Conservation (phyloP, 2,329 filamentous ascomycete genomes). For the Plectosphaerella plurivora region DNA sequence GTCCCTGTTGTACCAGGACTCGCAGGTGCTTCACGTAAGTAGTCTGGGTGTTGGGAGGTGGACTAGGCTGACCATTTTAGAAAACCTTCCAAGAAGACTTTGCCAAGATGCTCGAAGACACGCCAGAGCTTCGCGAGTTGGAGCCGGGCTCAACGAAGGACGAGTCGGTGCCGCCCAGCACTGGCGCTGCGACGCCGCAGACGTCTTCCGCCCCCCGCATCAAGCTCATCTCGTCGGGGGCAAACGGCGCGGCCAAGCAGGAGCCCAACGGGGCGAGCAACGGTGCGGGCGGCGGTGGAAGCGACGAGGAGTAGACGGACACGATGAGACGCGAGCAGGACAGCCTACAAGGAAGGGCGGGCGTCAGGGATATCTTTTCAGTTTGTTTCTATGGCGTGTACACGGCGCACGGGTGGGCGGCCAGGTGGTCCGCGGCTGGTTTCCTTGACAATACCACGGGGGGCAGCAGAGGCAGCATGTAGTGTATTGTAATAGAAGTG, state of each 20-base stretch:
- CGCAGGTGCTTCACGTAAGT: constrained; percentile 82
- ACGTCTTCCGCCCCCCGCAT: constrained; percentile 56
- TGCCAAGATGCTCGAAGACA: constrained; percentile 47
- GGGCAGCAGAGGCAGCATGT: constrained; percentile 13
- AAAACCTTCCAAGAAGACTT: constrained; percentile 43
- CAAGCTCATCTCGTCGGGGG: constrained; percentile 55
- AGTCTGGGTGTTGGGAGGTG: not conserved
- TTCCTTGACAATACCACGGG: constrained; percentile 18
- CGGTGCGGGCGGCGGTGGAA: constrained; percentile 29
- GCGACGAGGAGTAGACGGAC: constrained; percentile 44
- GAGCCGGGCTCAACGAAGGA: constrained; percentile 42
- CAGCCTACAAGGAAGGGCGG: not conserved
- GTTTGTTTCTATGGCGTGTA: not conserved
- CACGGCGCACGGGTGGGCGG: not conserved
- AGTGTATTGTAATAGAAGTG: constrained; percentile 39
- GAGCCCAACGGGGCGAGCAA: constrained; percentile 24
- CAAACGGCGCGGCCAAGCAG: constrained; percentile 21
- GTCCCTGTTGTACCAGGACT: constrained; percentile 87
- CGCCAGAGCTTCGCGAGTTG: constrained; percentile 51
- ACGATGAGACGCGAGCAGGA: not conserved
- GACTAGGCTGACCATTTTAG: not conserved
- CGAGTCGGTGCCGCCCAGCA: constrained; percentile 44
- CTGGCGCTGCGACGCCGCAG: constrained; percentile 61
- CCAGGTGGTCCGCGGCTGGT: constrained; percentile 4
- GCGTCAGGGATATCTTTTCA: not conserved